Conservation (phyloP, 1,284 basidiomycete species). For the Ceratobasidium sp. region DNA sequence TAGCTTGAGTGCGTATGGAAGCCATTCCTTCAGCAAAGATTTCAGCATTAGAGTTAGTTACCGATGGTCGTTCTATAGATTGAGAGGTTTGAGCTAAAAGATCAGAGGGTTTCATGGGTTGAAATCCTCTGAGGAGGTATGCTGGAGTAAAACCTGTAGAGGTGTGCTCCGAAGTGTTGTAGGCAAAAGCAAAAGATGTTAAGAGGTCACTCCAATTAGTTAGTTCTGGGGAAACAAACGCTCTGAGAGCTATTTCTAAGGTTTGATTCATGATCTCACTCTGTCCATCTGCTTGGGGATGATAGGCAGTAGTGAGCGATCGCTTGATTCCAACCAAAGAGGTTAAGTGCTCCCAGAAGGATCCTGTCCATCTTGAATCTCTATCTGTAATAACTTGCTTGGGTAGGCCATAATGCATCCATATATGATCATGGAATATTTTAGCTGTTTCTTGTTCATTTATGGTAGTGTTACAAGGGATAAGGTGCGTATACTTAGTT, state of each 20-base stretch:
- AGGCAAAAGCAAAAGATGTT: slow-evolving; percentile 47
- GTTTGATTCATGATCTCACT: slow-evolving; percentile 51
- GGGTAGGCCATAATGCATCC: slow-evolving; percentile 48
- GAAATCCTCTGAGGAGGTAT: slow-evolving; percentile 47
- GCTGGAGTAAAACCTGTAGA: slow-evolving; percentile 47
- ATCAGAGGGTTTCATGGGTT: slow-evolving; percentile 40
- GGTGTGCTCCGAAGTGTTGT: slow-evolving; percentile 47
- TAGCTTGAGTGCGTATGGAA: slow-evolving; percentile 43
- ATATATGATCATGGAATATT: slow-evolving; percentile 46
- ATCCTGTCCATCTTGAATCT: slow-evolving; percentile 49
- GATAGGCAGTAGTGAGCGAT: slow-evolving; percentile 50
- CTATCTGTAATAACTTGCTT: slow-evolving; percentile 50
- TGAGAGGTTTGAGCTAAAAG: not conserved
- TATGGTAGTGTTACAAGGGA: slow-evolving; percentile 50
- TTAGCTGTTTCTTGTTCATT: slow-evolving; percentile 39
- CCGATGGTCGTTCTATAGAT: slow-evolving; percentile 12
- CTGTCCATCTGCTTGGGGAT: slow-evolving; percentile 55
- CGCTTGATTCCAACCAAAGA: slow-evolving; percentile 45
- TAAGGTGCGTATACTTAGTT: slow-evolving; percentile 56
- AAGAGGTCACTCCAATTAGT: slow-evolving; percentile 49
- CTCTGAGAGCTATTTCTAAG: slow-evolving; percentile 45
- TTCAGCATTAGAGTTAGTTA: slow-evolving; percentile 32
- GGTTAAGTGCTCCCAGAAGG: slow-evolving; percentile 50
- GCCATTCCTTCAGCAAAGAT: slow-evolving; percentile 39
- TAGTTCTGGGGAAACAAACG: slow-evolving; percentile 42